phyloP scores from a whole-genome alignment of 192 early-diverging fungal species.

The Coemansia sp. region DNA sequence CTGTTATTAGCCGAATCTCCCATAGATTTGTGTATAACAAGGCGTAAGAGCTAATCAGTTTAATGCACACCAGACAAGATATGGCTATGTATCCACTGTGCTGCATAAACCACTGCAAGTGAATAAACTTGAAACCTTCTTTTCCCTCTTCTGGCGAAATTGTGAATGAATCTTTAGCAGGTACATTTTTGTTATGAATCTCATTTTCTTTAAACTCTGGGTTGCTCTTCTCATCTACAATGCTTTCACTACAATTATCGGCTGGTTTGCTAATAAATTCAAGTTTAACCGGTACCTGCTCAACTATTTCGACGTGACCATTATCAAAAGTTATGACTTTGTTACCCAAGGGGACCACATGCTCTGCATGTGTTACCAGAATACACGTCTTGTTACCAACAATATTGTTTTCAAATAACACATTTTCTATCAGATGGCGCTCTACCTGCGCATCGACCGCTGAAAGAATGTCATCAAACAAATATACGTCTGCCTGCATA shows the following conservation, averaged over 20 bases:
- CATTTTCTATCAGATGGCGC: constrained; percentile 57
- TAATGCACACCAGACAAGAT: neutral
- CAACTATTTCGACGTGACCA: neutral
- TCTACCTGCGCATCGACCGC: constrained; percentile 67
- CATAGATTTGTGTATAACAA: neutral
- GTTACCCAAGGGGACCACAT: constrained; percentile 30
- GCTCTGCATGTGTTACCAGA: constrained; percentile 38
- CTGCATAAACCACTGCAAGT: too few relatives aligned
- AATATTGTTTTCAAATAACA: constrained; percentile 1
- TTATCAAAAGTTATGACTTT: constrained; percentile 18
- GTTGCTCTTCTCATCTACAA: neutral
- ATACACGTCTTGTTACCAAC: constrained; percentile 17
- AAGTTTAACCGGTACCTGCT: neutral
- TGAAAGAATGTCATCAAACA: constrained; percentile 70
- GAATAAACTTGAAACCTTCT: too few relatives aligned
- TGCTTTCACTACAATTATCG: neutral
- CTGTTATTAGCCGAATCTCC: neutral
- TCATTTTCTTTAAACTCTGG: neutral
- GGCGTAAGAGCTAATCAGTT: neutral
- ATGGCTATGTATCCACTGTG: neutral
- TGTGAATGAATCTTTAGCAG: too few relatives aligned
- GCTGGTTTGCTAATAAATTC: neutral
- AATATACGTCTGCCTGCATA: constrained; percentile 60
- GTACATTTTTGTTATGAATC: neutral
- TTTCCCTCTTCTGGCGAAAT: too few relatives aligned